Conservation (phyloP, 495 filamentous ascomycete species). For the Amorphotheca resinae region DNA sequence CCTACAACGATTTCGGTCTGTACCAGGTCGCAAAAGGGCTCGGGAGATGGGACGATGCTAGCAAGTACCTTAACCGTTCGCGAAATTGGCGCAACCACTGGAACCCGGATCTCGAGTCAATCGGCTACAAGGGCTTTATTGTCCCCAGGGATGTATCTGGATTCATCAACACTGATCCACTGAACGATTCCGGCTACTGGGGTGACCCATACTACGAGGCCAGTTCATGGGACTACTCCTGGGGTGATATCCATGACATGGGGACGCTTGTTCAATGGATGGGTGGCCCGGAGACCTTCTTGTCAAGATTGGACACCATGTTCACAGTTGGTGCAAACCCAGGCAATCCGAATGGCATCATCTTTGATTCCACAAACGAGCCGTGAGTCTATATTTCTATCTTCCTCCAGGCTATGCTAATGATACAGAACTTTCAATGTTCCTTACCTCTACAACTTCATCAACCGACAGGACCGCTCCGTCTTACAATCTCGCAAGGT, state of each 20-base stretch:
- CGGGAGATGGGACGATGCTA: slow-evolving; percentile 34
- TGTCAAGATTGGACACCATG: slow-evolving; percentile 47
- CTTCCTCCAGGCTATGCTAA: background rate
- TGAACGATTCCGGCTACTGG: slow-evolving; percentile 57
- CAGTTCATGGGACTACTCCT: slow-evolving; percentile 55
- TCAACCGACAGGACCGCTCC: slow-evolving; percentile 43
- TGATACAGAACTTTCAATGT: slow-evolving; percentile 19
- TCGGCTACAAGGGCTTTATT: slow-evolving; percentile 51
- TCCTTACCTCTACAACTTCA: slow-evolving; percentile 62
- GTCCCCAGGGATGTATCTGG: slow-evolving; percentile 44
- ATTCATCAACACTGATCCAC: slow-evolving; percentile 46
- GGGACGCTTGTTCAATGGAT: slow-evolving; percentile 38
- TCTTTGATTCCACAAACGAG: slow-evolving; percentile 61
- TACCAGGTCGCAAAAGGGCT: slow-evolving; percentile 47
- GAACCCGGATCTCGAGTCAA: slow-evolving; percentile 40
- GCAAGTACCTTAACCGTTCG: slow-evolving; percentile 51
- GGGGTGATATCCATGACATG: slow-evolving; percentile 57
- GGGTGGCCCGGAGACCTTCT: slow-evolving; percentile 46
- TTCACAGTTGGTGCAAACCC: slow-evolving; percentile 44
- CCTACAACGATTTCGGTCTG: slow-evolving; percentile 54
- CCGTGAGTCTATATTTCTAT: slow-evolving; percentile 23
- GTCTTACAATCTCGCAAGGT: slow-evolving; percentile 42
- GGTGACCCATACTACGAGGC: slow-evolving; percentile 45
- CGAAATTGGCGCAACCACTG: slow-evolving; percentile 65
- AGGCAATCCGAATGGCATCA: slow-evolving; percentile 36